Conservation (phyloP, 116 monocot species). For the Dioscorea cayenensis region DNA sequence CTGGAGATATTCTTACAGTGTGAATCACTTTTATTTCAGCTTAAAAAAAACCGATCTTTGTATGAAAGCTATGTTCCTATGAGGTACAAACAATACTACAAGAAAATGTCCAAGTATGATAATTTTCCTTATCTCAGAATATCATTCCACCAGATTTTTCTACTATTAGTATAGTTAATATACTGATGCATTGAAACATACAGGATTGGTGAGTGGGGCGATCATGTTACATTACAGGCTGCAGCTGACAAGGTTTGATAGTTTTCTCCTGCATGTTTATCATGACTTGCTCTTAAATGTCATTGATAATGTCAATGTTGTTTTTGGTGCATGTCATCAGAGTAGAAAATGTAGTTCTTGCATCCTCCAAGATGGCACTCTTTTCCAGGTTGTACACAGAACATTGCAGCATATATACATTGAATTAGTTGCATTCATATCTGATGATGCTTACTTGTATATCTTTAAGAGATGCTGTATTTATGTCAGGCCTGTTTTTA, state of each 20-base stretch:
- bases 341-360: too few relatives aligned
- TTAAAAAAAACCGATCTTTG: constrained; percentile 60
- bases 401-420: too few relatives aligned
- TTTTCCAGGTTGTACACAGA: too few relatives aligned
- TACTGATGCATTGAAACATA: background rate
- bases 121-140: background rate
- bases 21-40: constrained; percentile 36
- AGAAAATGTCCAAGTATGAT: constrained; percentile 93
- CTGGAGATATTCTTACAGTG: background rate
- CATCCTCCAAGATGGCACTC: too few relatives aligned
- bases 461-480: too few relatives aligned
- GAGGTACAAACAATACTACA: constrained; percentile 89
- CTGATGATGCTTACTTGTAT: too few relatives aligned
- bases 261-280: background rate
- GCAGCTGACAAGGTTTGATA: constrained; percentile 90
- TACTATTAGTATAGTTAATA: background rate
- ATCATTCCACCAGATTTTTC: background rate
- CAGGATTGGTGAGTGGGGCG: constrained; percentile 99
- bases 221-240: constrained; percentile 97
- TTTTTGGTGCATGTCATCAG: background rate
- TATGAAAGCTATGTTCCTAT: constrained; percentile 99
- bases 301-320: background rate
- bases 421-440: too few relatives aligned
- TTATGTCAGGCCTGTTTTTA: too few relatives aligned
- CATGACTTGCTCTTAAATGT: background rate